Evolutionary conservation across 2,329 filamentous ascomycete genomes (phyloP), one percentile per base, ranked within the genome.

Genomic region (Xylariales sp.): DNA sequence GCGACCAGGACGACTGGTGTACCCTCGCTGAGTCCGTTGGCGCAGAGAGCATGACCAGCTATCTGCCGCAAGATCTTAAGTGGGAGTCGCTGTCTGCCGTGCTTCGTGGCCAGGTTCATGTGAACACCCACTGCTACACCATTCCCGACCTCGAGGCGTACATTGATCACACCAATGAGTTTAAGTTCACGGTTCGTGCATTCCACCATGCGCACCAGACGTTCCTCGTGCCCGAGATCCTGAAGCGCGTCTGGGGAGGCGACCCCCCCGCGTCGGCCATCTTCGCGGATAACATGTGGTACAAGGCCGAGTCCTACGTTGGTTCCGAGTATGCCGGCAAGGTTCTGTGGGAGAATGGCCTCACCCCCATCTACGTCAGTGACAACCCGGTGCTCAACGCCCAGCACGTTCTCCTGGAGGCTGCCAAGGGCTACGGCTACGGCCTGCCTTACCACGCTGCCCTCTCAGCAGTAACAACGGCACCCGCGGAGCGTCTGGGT

Each of bases 91-190:
- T 85, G 2, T 66, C 67, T 6, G 83, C 80, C 1, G 77, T 78
- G 4, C 59, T 86, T 24, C 70, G 82, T 27, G 81, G 81, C 0
- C 78, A 86, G 46, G 78, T 86, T 5, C 72, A 80, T 42, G 69
- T 86, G 45, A 85, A 86, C 60, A 81, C 78, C 0, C 83, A 87
- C 49, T 86, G 83, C 60, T 87, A 86, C 56, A 85, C 79, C 0
- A 68, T 83, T 2, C 72, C 80, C 1, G 83, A 86, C 48, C 63
- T 86, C 6, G 81, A 86, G 56, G 76, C 78, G 21, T 83, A 85
- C 54, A 73, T 86, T 4, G 73, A 81, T 42, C 80, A 85, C 52
- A 83, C 77, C 12, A 83, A 85, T 46, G 83, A 86, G 65, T 87
- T 86, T 62, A 71, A 78, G 43, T 85, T 86, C 49, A 58, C 75